Evolutionary conservation across 1,284 basidiomycete genomes (phyloP).

Genomic region (Pyrrhoderma lamaoense): DNA sequence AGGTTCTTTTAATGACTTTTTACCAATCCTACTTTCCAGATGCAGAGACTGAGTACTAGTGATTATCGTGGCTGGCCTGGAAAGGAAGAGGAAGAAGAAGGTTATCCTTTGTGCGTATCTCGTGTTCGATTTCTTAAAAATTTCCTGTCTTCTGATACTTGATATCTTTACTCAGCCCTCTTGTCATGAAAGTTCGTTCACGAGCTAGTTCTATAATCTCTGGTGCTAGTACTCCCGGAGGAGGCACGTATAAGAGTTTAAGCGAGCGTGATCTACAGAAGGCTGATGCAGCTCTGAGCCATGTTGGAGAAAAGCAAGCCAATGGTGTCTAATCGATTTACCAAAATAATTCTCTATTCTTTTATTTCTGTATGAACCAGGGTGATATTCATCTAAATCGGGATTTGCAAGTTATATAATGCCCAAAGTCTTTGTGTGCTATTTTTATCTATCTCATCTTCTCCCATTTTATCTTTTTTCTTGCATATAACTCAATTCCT

Average conservation of each 20-base stretch:
- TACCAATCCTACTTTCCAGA: conserved; percentile 35
- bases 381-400: no score
- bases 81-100: conserved; percentile 81
- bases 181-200: conserved; percentile 88
- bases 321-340: no score
- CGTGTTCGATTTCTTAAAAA: conserved; percentile 16
- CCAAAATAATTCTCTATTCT: no score
- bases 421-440: no score
- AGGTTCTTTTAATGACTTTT: conserved; percentile 2
- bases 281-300: conserved; percentile 79
- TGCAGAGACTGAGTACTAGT: conserved; percentile 80
- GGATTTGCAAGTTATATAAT: no score
- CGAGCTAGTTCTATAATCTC: conserved; percentile 81
- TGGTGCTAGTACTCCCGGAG: conserved; percentile 84
- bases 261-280: conserved; percentile 78
- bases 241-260: conserved; percentile 65
- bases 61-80: conserved; percentile 82
- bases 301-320: conserved; percentile 34
- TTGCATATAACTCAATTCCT: no score
- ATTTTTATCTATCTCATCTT: no score
- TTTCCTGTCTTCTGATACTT: neutral
- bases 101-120: conserved; percentile 75
- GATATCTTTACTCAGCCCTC: conserved; percentile 46
- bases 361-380: no score
- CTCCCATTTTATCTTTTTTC: no score